These are phyloP conservation scores for Citrus mangshanensis DNA, from an alignment of 345 rosid genomes.

Conservation along the genomic window DNA sequence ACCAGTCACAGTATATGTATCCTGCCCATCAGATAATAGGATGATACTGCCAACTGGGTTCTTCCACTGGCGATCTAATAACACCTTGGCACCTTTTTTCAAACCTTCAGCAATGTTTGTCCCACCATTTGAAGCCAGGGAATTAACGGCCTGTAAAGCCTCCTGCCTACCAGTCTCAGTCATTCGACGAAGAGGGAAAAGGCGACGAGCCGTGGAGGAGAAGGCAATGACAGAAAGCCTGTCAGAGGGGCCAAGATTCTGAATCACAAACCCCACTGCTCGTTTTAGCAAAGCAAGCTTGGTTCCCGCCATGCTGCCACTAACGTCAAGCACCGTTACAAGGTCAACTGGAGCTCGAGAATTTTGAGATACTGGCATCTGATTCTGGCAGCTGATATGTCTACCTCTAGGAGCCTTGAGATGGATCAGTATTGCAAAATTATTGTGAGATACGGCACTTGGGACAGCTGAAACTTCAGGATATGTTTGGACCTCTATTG, in stretches of 20 bases:
- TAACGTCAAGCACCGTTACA: slow-evolving; percentile 93
- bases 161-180: slow-evolving; percentile 72
- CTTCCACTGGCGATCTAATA: slow-evolving; percentile 74
- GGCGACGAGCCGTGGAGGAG: slow-evolving; percentile 83
- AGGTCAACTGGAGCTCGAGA: slow-evolving; percentile 89
- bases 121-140: slow-evolving; percentile 81
- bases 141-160: slow-evolving; percentile 83
- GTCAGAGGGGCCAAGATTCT: slow-evolving; percentile 88
- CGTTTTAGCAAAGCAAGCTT: slow-evolving; percentile 89
- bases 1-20: slow-evolving; percentile 69
- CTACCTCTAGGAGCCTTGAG: slow-evolving; percentile 69
- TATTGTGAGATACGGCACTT: slow-evolving; percentile 44
- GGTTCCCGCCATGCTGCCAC: slow-evolving; percentile 99
- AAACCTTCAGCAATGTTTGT: slow-evolving; percentile 94
- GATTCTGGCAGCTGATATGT: slow-evolving; percentile 15
- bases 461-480: slow-evolving; percentile 69
- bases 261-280: slow-evolving; percentile 98
- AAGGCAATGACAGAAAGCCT: slow-evolving; percentile 91
- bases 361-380: slow-evolving; percentile 21
- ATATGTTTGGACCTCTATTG: slow-evolving; percentile 53
- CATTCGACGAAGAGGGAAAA: slow-evolving; percentile 85
- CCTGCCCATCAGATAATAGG: slow-evolving; percentile 93
- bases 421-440: slow-evolving; percentile 74
- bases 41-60: slow-evolving; percentile 85
- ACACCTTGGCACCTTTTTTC: slow-evolving; percentile 78